Evolutionary conservation across 345 rosid species (phyloP), one percentile per base, ranked within the genome.

Genomic region (Gynandropsis gynandra): DNA sequence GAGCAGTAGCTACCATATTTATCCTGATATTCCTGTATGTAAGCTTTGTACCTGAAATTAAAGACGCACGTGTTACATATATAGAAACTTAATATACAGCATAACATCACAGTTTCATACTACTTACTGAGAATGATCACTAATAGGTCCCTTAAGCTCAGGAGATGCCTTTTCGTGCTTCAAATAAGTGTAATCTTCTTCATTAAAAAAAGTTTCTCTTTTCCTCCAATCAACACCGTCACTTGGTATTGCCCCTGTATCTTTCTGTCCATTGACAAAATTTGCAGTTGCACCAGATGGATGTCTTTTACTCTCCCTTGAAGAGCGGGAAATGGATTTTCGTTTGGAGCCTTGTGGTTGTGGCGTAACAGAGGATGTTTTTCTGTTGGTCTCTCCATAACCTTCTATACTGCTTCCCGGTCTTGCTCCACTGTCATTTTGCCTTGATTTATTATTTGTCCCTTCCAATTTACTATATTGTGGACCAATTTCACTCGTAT

Each of bases 161-260:
- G 96, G 82, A 50, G 56, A 75, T 71, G 82, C 84, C 66, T 82
- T 92, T 45, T 82, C 89, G 51, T 82, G 85, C 73, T 87, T 92
- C 18, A 75, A 72, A 66, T 73, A 92, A 43, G 83, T 65, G 64
- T 62, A 65, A 61, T 66, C 71, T 54, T 77, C 85, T 59, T 80
- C 95, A 56, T 79, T 87, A 3, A 75, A 70, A 61, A 74, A 79
- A 55, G 79, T 67, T 55, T 67, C 79, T 62, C 63, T 74, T 69
- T 58, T 71, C 70, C 62, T 82, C 51, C 46, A 67, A 70, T 62
- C 65, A 65, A 69, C 72, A 51, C 74, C 44, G 59, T 67, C 76
- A 37, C 58, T 76, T 44, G 70, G 77, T 10, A 62, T 38, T 54
- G 70, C 47, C 56, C 52, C 39, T 46, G 67, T 34, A 65, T 77